Conservation (phyloP, 1,139 yeast genomes). For the Kodamaea ohmeri region DNA sequence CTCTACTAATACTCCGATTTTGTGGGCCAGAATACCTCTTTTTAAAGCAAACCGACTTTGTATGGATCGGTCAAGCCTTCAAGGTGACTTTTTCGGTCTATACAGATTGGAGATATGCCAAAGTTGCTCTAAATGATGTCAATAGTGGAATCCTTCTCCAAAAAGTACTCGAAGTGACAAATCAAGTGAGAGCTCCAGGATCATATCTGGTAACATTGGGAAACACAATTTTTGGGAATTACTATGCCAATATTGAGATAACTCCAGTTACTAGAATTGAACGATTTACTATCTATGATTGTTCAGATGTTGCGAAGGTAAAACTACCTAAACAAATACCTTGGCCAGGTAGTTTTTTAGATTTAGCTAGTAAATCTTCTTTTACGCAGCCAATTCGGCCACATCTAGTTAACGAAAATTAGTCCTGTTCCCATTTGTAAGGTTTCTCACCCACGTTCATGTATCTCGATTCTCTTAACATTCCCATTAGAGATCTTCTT, state of each 20-base stretch:
- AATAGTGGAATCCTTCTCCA: background rate
- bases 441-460: no score
- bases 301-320: background rate
- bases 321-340: constrained; percentile 1
- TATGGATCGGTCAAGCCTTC: no score
- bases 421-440: no score
- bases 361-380: background rate
- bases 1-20: no score
- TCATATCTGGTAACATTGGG: background rate
- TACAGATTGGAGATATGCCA: no score
- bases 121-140: background rate
- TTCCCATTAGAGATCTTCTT: no score
- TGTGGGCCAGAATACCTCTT: no score
- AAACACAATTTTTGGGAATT: background rate
- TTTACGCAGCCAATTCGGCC: background rate
- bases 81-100: no score
- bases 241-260: background rate
- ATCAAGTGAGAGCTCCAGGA: background rate
- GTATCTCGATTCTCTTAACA: no score
- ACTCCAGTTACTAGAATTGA: background rate
- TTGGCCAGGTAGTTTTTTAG: constrained; percentile 5
- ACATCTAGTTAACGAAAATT: no score
- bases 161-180: background rate
- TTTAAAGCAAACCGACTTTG: no score
- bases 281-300: constrained; percentile 2